A percentile compares a stretch with the other conserved stretches of the same genome.
Conservation (phyloP, 1,139 yeast species). For the Magnusiomyces tetraspermus region DNA sequence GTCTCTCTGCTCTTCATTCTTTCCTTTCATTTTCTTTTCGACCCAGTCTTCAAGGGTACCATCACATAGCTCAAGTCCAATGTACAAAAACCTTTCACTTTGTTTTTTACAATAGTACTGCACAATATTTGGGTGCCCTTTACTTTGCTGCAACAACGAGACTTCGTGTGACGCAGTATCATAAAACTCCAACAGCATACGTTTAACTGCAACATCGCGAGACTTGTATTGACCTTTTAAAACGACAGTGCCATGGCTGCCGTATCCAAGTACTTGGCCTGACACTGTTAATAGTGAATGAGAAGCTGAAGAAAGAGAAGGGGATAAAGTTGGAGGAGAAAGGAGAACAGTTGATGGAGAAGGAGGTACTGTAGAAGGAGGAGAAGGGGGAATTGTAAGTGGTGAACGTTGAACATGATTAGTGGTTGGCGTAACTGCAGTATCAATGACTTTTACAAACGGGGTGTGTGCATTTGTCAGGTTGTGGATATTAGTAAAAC, state of each 20-base stretch:
- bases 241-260: slow-evolving; percentile 95
- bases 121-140: slow-evolving; percentile 91
- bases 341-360: too few species aligned
- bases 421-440: background rate
- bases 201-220: slow-evolving; percentile 89
- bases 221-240: slow-evolving; percentile 83
- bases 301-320: too few species aligned
- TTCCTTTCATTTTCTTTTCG: too few species aligned
- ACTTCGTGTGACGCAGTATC: slow-evolving; percentile 96
- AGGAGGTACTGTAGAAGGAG: too few species aligned
- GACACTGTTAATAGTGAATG: slow-evolving; percentile 60
- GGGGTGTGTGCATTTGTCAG: too few species aligned
- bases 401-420: background rate
- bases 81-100: slow-evolving; percentile 77
- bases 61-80: slow-evolving; percentile 84
- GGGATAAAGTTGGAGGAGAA: too few species aligned
- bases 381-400: slow-evolving; percentile 32
- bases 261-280: slow-evolving; percentile 75
- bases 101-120: slow-evolving; percentile 88
- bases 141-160: slow-evolving; percentile 78
- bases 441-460: slow-evolving; percentile 6
- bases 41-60: slow-evolving; percentile 83
- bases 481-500: too few species aligned
- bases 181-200: slow-evolving; percentile 87
- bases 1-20: too few species aligned